Evolutionary conservation across 2,329 filamentous ascomycete genomes (phyloP).

Genomic region (Venturia pyrina): DNA sequence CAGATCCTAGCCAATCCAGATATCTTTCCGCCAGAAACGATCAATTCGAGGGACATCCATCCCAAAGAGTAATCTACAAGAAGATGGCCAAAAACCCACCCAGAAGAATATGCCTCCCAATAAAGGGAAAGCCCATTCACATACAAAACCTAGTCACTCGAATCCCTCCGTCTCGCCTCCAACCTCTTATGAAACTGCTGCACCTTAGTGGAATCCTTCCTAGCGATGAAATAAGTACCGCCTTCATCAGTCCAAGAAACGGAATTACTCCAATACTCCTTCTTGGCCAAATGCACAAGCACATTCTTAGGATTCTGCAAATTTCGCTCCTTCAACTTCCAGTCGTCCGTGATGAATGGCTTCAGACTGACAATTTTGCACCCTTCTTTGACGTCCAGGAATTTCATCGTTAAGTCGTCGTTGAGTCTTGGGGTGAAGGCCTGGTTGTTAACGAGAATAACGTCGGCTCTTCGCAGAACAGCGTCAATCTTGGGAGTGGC

Average conservation of each 20-base stretch:
- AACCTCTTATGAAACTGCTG: constrained; percentile 36
- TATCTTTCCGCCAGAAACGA: no score
- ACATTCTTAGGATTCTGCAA: constrained; percentile 74
- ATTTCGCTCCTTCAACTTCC: constrained; percentile 64
- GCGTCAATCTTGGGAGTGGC: constrained; percentile 59
- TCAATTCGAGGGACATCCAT: neutral
- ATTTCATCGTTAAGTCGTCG: constrained; percentile 74
- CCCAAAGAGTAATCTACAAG: neutral
- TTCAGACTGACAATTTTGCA: constrained; percentile 86
- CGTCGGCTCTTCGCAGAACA: constrained; percentile 74
- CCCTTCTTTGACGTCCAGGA: constrained; percentile 84
- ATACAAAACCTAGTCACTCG: neutral
- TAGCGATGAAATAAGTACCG: constrained; percentile 82
- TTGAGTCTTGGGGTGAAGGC: constrained; percentile 86
- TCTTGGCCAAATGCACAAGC: constrained; percentile 54
- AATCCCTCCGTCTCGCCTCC: constrained; percentile 14
- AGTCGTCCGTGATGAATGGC: constrained; percentile 74
- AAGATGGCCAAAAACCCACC: neutral
- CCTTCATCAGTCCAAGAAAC: constrained; percentile 88
- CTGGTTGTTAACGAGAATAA: constrained; percentile 97
- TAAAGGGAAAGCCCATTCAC: neutral
- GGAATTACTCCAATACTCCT: constrained; percentile 56
- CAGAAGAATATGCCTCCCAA: neutral
- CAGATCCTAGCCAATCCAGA: no score
- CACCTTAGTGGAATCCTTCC: constrained; percentile 53